Evolutionary conservation across 495 filamentous ascomycete species (phyloP).

Genomic region (Penicillium robsamsonii): DNA sequence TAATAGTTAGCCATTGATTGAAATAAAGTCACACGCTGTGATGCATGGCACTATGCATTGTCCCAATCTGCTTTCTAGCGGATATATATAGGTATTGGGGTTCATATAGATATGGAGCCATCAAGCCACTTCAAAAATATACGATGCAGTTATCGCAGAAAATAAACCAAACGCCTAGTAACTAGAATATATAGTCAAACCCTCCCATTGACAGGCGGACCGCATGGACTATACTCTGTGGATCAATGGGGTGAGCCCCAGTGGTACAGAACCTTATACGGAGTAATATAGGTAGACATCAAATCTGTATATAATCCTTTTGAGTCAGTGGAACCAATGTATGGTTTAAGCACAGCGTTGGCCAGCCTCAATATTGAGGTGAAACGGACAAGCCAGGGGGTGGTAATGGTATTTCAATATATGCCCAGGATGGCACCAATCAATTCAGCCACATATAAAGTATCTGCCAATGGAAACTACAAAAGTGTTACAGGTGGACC

Average conservation of each 20-base stretch:
- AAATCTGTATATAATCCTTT: neutral
- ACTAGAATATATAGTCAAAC: neutral
- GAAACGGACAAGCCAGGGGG: conserved; percentile 1
- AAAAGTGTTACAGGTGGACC: neutral
- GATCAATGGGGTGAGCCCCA: neutral
- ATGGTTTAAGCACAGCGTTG: conserved; percentile 5
- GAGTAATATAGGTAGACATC: neutral
- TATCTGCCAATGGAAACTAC: neutral
- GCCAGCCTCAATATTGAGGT: conserved; percentile 4
- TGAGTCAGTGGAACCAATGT: neutral
- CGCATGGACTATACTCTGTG: conserved; percentile 8
- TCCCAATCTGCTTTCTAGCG: neutral
- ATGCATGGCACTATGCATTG: neutral
- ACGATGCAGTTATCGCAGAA: neutral
- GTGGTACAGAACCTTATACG: neutral
- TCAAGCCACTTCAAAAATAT: neutral
- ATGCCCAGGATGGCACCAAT: neutral
- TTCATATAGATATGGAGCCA: neutral
- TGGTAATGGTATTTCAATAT: neutral
- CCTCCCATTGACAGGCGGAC: conserved; percentile 5
- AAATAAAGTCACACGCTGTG: neutral
- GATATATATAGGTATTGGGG: neutral
- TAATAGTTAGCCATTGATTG: neutral
- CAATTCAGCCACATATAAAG: neutral
- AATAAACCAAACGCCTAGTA: neutral